phyloP scores from a whole-genome alignment of 1,284 basidiomycete species.

The Rhizopogon hawkerae region DNA sequence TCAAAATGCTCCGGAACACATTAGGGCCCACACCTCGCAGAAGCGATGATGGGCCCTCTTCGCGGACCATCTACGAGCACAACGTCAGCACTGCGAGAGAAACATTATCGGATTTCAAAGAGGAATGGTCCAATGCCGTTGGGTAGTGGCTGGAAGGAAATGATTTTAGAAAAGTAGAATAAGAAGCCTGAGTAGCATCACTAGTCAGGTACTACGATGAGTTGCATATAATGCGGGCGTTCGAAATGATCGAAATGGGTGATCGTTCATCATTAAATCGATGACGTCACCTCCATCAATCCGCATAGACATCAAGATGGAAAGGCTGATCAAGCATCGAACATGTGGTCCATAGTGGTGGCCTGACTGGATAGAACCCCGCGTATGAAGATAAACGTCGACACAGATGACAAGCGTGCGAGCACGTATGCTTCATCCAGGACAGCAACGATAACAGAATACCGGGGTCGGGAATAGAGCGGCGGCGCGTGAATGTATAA shows the following conservation, averaged over 20 bases:
- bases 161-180: constrained; percentile 1
- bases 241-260: background rate
- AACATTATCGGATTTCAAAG: background rate
- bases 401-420: background rate
- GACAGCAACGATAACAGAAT: background rate
- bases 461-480: background rate
- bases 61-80: constrained; percentile 63
- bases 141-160: background rate
- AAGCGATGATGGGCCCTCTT: constrained; percentile 73
- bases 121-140: background rate
- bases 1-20: constrained; percentile 76
- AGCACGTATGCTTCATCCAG: background rate
- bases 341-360: too few relatives aligned
- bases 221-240: background rate
- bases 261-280: background rate
- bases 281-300: background rate
- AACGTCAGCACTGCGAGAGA: background rate
- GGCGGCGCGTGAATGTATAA: background rate
- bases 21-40: constrained; percentile 80
- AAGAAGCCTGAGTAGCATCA: background rate
- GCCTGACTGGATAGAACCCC: background rate
- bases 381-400: background rate
- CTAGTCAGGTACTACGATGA: background rate
- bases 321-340: too few relatives aligned
- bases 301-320: too few relatives aligned